Percentiles rank a stretch among this genome's conserved stretches.
Conservation (phyloP, 1,284 basidiomycete genomes). For the Ustilago hordei region DNA sequence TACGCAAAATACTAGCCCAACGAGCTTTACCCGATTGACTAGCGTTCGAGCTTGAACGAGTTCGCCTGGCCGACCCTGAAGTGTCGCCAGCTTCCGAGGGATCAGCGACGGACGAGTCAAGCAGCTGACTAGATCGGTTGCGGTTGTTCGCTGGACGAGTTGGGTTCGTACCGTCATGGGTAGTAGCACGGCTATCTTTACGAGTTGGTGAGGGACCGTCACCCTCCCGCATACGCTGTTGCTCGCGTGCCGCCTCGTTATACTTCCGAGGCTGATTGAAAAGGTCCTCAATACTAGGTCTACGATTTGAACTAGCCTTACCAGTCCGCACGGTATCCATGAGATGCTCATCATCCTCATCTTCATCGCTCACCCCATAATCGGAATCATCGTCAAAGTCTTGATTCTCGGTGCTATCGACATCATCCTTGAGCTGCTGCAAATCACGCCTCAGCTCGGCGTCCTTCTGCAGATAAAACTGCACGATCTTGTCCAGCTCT, state of each 20-base stretch:
- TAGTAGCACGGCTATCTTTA: conserved; percentile 42
- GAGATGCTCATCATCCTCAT: conserved; percentile 71
- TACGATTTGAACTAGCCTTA: conserved; percentile 45
- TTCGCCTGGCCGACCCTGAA: conserved; percentile 24
- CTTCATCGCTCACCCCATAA: conserved; percentile 72
- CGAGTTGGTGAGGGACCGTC: conserved; percentile 30
- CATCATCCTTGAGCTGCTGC: conserved; percentile 50
- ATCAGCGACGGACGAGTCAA: conserved; percentile 35
- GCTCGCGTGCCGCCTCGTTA: conserved; percentile 48
- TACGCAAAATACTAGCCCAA: conserved; percentile 53
- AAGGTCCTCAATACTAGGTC: conserved; percentile 59
- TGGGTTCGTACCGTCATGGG: conserved; percentile 23
- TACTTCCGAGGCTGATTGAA: conserved; percentile 53
- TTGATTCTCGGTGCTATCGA: conserved; percentile 60
- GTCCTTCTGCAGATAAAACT: conserved; percentile 78
- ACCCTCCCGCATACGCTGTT: conserved; percentile 53
- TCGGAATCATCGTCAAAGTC: conserved; percentile 76
- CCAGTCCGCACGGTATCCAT: conserved; percentile 51
- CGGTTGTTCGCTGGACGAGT: conserved; percentile 25
- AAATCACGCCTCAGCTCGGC: conserved; percentile 72
- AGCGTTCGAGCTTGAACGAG: conserved; percentile 45
- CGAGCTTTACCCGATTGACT: conserved; percentile 41
- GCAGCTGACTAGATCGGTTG: conserved; percentile 42
- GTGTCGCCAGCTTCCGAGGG: conserved; percentile 29
- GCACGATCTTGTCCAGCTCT: conserved; percentile 84